Evolutionary conservation across 2,329 filamentous ascomycete genomes (phyloP).

Genomic region (Pseudogymnoascus sp.): DNA sequence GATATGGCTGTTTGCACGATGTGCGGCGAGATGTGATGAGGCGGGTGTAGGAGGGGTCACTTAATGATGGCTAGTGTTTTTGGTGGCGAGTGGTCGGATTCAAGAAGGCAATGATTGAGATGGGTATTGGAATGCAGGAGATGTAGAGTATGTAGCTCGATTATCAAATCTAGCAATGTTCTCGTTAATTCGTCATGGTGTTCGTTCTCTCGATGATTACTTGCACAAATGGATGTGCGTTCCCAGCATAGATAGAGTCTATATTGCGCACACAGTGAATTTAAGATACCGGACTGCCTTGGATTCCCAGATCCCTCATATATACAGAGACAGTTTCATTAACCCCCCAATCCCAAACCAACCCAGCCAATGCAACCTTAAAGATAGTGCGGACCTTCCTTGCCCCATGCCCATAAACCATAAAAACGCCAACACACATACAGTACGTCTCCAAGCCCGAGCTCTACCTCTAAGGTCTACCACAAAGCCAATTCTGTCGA

Average conservation of each 20-base stretch:
- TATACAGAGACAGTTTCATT: conserved; percentile 1
- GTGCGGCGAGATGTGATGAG: not conserved
- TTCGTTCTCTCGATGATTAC: not conserved
- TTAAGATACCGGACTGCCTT: not conserved
- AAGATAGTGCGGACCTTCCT: not conserved
- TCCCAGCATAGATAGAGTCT: not conserved
- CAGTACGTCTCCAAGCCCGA: conserved; percentile 10
- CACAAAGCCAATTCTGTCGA: conserved; percentile 4
- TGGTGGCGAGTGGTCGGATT: not conserved
- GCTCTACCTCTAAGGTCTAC: conserved; percentile 14
- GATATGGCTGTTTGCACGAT: not conserved
- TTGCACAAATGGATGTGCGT: not conserved
- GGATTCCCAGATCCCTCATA: not conserved
- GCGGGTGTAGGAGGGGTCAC: not conserved
- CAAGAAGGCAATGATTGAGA: not conserved
- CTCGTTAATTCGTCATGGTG: not conserved
- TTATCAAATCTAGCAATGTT: not conserved
- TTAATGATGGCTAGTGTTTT: conserved; percentile 2
- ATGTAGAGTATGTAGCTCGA: conserved; percentile 6
- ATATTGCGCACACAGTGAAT: not conserved
- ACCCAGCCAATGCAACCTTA: not conserved
- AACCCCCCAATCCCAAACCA: not conserved
- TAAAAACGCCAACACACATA: conserved; percentile 7
- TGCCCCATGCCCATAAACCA: not conserved
- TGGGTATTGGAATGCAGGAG: not conserved